Base-by-base conservation (phyloP, 2,329 filamentous ascomycete genomes). In the Alternaria alternata region DNA sequence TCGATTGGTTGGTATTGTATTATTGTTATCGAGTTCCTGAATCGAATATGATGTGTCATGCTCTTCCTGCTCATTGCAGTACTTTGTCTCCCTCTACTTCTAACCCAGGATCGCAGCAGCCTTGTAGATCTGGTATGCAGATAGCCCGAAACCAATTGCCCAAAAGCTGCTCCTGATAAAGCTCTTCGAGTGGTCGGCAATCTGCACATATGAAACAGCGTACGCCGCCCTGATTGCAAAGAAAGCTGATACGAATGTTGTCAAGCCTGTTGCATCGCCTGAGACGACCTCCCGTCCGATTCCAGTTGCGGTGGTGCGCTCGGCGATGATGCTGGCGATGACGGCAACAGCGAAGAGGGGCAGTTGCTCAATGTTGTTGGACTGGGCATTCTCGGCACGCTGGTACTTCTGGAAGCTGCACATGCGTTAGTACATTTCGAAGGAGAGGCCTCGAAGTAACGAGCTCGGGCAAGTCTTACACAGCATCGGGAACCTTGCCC, bases 361-460 rank as follows among this genome's bases (percentile, higher is more conserved):
- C 32, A 74, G 48, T 51, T 72, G 69, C 54, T 74, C 71, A 4
- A 64, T 18, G 30, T 66, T 71, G 55, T 74, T 74, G 26, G 59
- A 62, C 16, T 73, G 70, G 1, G 70, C 69, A 49, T 64, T 68
- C 42, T 74, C 70, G 11, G 71, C 70, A 28, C 71, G 70, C 51
- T 73, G 70, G 62, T 68, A 73, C 44, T 70, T 71, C 39, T 65
- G 54, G 53, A 69, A 72, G 7, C 66, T 66, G 47, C 34, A 7
- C 12, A 14, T 36, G 7, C 12, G n/a, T 57, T 14, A 44, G 20
- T 24, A 9, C 11, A 3, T 0, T 2, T 6, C 24, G 26, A 9
- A n/a, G 11, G 18, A 18, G 14, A 9, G 20, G 28, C 9, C 2
- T 1, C 18, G 1, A 3, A 28, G 36, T 28, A 18, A 12, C 18